Evolutionary conservation across 2,329 filamentous ascomycete species (phyloP).

Genomic region (Taxawa tesnikishii): DNA sequence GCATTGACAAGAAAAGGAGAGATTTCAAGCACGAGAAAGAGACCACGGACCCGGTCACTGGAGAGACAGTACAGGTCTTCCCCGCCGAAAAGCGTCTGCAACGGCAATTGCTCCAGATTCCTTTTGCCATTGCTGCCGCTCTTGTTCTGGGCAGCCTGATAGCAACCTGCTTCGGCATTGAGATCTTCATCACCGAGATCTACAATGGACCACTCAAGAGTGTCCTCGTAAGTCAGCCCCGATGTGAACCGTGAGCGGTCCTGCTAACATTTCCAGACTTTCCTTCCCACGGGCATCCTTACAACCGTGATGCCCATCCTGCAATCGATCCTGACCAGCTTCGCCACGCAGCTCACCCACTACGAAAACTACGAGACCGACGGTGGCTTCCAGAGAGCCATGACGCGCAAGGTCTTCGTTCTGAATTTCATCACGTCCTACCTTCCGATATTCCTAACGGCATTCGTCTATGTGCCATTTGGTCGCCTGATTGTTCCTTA

Average conservation of each 20-base stretch:
- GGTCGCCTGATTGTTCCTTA: slow-evolving; percentile 73
- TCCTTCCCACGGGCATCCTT: slow-evolving; percentile 80
- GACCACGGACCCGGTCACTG: slow-evolving; percentile 66
- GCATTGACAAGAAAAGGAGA: slow-evolving; percentile 63
- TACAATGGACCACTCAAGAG: slow-evolving; percentile 82
- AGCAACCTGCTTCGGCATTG: slow-evolving; percentile 75
- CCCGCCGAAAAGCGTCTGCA: slow-evolving; percentile 61
- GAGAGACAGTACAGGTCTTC: slow-evolving; percentile 65
- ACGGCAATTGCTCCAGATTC: slow-evolving; percentile 69
- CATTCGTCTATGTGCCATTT: slow-evolving; percentile 91
- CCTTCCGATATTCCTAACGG: slow-evolving; percentile 79
- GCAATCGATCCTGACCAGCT: slow-evolving; percentile 58
- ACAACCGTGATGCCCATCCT: slow-evolving; percentile 70
- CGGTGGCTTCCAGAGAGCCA: slow-evolving; percentile 68
- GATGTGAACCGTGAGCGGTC: background rate
- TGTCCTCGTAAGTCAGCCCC: slow-evolving; percentile 53
- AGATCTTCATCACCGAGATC: slow-evolving; percentile 91
- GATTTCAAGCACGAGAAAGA: slow-evolving; percentile 73
- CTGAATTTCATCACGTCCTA: slow-evolving; percentile 96
- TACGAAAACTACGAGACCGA: slow-evolving; percentile 89
- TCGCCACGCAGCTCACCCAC: slow-evolving; percentile 66
- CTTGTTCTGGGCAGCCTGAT: slow-evolving; percentile 70
- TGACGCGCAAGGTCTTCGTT: slow-evolving; percentile 88
- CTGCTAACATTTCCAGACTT: slow-evolving; percentile 43
- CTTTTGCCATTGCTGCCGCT: slow-evolving; percentile 67